These are phyloP conservation scores for Coprinellus micaceus DNA, from an alignment of 768 basidiomycete genomes.

Conservation along the genomic window DNA sequence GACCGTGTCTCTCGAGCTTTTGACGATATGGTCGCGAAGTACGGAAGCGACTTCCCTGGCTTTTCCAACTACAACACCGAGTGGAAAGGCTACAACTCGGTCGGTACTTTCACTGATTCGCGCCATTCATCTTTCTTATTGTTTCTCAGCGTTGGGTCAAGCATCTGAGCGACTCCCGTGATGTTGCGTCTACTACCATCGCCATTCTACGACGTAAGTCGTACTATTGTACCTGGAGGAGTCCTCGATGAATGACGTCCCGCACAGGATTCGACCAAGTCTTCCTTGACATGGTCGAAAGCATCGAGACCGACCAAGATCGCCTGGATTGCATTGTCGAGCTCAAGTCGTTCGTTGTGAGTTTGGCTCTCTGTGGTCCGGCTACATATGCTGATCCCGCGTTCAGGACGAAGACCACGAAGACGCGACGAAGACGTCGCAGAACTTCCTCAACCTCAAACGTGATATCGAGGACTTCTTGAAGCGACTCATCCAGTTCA, in stretches of 20 bases:
- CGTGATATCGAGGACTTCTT: background rate
- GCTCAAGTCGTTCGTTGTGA: background rate
- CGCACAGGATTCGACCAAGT: background rate
- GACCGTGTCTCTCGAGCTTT: background rate
- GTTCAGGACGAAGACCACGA: background rate
- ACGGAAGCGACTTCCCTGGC: background rate
- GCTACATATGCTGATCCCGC: background rate
- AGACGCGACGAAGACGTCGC: background rate
- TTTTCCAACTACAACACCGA: background rate
- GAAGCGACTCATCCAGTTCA: background rate
- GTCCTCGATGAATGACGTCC: background rate
- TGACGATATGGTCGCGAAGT: background rate
- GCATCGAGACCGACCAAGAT: background rate
- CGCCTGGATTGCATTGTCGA: background rate
- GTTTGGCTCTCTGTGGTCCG: background rate
- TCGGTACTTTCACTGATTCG: background rate
- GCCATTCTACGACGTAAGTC: background rate
- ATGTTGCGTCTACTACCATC: background rate
- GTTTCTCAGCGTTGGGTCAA: background rate
- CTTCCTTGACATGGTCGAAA: background rate
- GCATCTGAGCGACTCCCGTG: background rate
- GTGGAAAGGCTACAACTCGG: background rate
- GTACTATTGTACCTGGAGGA: background rate
- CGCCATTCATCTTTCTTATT: background rate
- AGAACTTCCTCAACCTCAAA: background rate